A percentile compares a stretch with the other conserved stretches of the same genome.
phyloP scores from a whole-genome alignment of 176 grass and related monocot species.

The Pontederia crassipes region DNA sequence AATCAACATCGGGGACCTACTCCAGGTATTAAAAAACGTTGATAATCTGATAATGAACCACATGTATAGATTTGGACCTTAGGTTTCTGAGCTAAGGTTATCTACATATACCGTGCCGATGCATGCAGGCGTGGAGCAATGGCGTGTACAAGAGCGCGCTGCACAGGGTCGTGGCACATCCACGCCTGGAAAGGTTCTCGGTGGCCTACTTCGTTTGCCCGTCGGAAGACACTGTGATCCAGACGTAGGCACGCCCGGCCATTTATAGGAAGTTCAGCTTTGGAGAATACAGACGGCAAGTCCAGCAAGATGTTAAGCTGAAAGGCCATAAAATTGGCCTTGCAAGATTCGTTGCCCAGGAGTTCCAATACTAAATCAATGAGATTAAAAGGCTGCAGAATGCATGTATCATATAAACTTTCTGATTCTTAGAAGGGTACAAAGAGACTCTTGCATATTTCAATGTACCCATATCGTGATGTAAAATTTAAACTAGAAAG shows the following conservation, averaged over 20 bases:
- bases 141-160: constrained; percentile 80
- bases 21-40: constrained; percentile 44
- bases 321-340: constrained; percentile 64
- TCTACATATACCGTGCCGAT: background rate
- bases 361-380: too few relatives aligned
- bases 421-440: too few relatives aligned
- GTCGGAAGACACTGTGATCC: constrained; percentile 55
- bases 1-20: constrained; percentile 88
- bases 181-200: constrained; percentile 58
- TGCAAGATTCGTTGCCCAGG: constrained; percentile 36
- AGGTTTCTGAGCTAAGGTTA: too few relatives aligned
- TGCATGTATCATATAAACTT: too few relatives aligned
- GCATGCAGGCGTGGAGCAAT: constrained; percentile 84
- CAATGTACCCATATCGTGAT: too few relatives aligned
- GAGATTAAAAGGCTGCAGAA: too few relatives aligned
- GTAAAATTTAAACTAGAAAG: too few relatives aligned
- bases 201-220: constrained; percentile 78
- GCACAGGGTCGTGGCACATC: constrained; percentile 61
- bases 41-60: background rate
- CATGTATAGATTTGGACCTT: too few relatives aligned
- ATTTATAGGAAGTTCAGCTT: constrained; percentile 73
- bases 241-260: constrained; percentile 33
- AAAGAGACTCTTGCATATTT: too few relatives aligned
- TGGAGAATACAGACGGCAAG: constrained; percentile 57
- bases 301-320: constrained; percentile 59